phyloP scores from a whole-genome alignment of 345 rosid genomes.

The Pseudoturritis turrita region DNA sequence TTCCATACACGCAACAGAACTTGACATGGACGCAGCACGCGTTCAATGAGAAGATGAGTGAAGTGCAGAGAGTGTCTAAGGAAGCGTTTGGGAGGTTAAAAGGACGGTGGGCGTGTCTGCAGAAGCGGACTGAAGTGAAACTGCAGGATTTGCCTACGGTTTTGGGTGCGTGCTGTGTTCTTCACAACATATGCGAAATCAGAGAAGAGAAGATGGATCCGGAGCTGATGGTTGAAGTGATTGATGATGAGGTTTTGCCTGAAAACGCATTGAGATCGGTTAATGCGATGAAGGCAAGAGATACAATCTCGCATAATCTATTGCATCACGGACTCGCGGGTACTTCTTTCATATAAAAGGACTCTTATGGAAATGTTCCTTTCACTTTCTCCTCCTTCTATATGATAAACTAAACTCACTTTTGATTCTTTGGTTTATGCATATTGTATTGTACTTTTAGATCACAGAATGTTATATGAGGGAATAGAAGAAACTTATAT shows the following conservation, averaged over 20 bases:
- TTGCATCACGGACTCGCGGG: conserved; percentile 75
- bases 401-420: conserved; percentile 3
- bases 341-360: conserved; percentile 46
- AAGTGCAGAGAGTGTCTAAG: conserved; percentile 51
- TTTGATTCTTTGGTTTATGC: conserved; percentile 34
- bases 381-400: not conserved
- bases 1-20: conserved; percentile 68
- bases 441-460: conserved; percentile 24
- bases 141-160: conserved; percentile 74
- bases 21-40: conserved; percentile 87
- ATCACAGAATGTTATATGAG: conserved; percentile 17
- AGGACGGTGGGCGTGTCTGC: conserved; percentile 78
- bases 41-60: conserved; percentile 70
- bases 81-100: conserved; percentile 68
- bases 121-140: conserved; percentile 74
- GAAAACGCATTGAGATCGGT: conserved; percentile 49
- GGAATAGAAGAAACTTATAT: conserved; percentile 19
- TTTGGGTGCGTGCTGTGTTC: conserved; percentile 75
- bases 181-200: conserved; percentile 75
- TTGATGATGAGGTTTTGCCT: conserved; percentile 71
- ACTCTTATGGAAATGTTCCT: not conserved
- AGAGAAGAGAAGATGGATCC: conserved; percentile 49
- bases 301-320: conserved; percentile 68
- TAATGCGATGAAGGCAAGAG: conserved; percentile 58
- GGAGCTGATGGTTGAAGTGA: conserved; percentile 38